Evolutionary conservation across 495 filamentous ascomycete genomes (phyloP).

Genomic region (Pseudomonodictys pantanalensis): DNA sequence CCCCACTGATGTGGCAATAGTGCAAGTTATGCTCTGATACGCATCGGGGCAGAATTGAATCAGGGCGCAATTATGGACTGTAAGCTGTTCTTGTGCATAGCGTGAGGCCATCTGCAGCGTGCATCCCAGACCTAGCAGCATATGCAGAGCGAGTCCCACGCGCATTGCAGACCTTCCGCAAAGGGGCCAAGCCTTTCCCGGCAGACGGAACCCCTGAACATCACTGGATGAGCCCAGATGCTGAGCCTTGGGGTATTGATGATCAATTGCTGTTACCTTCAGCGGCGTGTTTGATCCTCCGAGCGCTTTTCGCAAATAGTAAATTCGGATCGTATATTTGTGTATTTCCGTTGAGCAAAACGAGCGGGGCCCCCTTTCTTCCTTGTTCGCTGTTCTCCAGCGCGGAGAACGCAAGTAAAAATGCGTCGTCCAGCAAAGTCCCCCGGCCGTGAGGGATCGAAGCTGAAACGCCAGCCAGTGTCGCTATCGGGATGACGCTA

Average conservation of each 20-base stretch:
- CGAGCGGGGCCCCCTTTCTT: too few relatives aligned
- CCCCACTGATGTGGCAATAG: background rate
- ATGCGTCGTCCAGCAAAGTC: background rate
- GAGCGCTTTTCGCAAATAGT: background rate
- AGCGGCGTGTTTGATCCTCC: background rate
- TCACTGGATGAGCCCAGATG: background rate
- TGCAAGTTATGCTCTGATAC: background rate
- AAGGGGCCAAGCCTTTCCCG: slow-evolving; percentile 4
- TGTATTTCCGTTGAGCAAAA: too few relatives aligned
- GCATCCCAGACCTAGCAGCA: background rate
- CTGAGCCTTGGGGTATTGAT: background rate
- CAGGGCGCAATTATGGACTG: background rate
- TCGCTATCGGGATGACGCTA: background rate
- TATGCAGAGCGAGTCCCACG: slow-evolving; percentile 18
- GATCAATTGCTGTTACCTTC: background rate
- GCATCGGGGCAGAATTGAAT: slow-evolving; percentile 2
- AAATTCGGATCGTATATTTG: too few relatives aligned
- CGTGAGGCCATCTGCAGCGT: slow-evolving; percentile 7
- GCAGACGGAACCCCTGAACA: slow-evolving; percentile 21
- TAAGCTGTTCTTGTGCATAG: slow-evolving; percentile 10
- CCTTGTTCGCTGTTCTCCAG: too few relatives aligned
- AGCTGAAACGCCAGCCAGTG: background rate
- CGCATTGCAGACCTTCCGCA: slow-evolving; percentile 19
- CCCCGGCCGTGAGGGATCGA: background rate
- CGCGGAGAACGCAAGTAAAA: too few relatives aligned